These are phyloP conservation scores for Tieghemostelium lacteum DNA, from an alignment of 78 protist genomes.

Conservation along the genomic window DNA sequence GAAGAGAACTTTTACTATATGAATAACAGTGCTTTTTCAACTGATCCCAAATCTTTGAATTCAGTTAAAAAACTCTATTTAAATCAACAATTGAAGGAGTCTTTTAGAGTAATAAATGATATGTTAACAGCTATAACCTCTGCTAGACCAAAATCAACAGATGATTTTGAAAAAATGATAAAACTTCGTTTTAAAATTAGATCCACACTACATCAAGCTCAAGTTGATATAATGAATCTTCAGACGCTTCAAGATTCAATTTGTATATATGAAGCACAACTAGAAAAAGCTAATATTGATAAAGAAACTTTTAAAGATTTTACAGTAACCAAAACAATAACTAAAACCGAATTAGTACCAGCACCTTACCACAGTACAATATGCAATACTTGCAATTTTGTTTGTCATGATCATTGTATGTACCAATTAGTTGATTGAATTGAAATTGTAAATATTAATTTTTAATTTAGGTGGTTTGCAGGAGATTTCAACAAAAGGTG, in stretches of 20 bases:
- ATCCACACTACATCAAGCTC: not conserved
- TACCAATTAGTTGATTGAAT: too few species aligned
- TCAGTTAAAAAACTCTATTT: not conserved
- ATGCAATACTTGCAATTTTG: conserved; percentile 8
- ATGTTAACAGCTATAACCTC: not conserved
- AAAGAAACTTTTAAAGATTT: conserved; percentile 1
- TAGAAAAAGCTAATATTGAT: not conserved
- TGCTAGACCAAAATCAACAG: not conserved
- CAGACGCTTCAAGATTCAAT: conserved; percentile 5
- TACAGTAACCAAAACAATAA: not conserved
- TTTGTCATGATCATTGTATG: conserved; percentile 29
- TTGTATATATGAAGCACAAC: not conserved
- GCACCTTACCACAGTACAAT: conserved; percentile 4
- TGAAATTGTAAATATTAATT: not conserved
- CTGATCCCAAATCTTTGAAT: not conserved
- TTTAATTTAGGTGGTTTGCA: not conserved
- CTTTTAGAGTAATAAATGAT: not conserved
- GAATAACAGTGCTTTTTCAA: conserved; percentile 5
- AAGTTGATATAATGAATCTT: not conserved
- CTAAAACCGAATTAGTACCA: not conserved
- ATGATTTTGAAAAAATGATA: not conserved
- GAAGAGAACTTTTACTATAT: not conserved
- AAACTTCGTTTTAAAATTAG: not conserved
- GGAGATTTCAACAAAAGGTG: conserved; percentile 32
- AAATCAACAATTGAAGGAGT: not conserved